These are phyloP conservation scores for Ophiostoma perfectum DNA, from an alignment of 2,329 filamentous ascomycete genomes.

Conservation along the genomic window DNA sequence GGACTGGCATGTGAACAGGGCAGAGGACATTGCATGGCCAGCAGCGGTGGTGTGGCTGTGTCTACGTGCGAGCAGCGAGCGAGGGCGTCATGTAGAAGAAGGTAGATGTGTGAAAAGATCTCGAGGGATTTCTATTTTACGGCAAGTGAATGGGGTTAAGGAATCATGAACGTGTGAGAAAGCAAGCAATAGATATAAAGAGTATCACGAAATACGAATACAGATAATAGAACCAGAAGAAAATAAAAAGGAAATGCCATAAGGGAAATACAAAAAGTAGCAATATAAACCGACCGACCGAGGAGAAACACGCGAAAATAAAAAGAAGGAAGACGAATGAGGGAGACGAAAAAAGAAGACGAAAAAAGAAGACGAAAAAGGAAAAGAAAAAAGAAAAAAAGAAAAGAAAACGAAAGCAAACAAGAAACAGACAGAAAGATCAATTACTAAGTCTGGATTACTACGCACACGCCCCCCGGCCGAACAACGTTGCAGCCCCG, in stretches of 20 bases:
- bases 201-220: background rate
- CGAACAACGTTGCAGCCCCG: background rate
- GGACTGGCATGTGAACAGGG: background rate
- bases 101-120: too few species aligned
- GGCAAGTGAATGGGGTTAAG: background rate
- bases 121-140: too few species aligned
- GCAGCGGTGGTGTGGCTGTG: background rate
- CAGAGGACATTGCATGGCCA: background rate
- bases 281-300: background rate
- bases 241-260: background rate
- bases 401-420: background rate
- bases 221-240: background rate
- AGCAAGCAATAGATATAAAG: background rate
- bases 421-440: background rate
- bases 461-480: background rate
- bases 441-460: background rate
- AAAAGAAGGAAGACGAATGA: background rate
- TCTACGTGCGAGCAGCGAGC: background rate
- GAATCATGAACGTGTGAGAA: background rate
- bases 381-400: background rate
- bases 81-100: too few species aligned
- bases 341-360: background rate
- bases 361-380: background rate
- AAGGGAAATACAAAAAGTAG: background rate
- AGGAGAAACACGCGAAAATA: background rate